Evolutionary conservation across 2,329 filamentous ascomycete species (phyloP).

Genomic region (Pezicula neosporulosa): DNA sequence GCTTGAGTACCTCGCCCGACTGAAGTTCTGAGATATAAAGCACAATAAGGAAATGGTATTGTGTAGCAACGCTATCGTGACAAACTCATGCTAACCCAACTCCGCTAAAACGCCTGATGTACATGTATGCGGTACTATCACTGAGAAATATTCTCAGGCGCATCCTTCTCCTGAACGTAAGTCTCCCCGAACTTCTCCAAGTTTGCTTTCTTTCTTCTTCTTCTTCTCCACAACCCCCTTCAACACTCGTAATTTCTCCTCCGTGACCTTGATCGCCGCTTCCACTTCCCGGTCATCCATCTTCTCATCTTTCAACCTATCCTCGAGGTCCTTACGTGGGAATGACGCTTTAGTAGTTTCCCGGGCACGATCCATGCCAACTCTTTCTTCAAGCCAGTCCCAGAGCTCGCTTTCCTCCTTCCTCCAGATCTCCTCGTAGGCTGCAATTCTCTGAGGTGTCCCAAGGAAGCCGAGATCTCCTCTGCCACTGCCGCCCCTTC

Average conservation of each 20-base stretch:
- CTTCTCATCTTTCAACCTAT: conserved; percentile 21
- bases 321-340: conserved; percentile 19
- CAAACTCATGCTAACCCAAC: background rate
- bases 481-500: conserved; percentile 31
- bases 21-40: background rate
- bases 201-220: conserved; percentile 1
- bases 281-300: conserved; percentile 27
- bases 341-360: conserved; percentile 33
- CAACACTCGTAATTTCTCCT: conserved; percentile 76
- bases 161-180: background rate
- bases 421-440: conserved; percentile 82
- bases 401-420: conserved; percentile 32
- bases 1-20: too few relatives aligned
- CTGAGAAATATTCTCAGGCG: background rate
- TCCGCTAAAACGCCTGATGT: background rate
- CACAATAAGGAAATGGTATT: background rate
- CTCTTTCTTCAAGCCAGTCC: conserved; percentile 28
- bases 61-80: background rate
- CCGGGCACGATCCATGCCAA: conserved; percentile 71
- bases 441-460: conserved; percentile 65
- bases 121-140: background rate
- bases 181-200: background rate
- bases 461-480: conserved; percentile 34
- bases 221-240: conserved; percentile 65
- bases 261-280: conserved; percentile 57